Evolutionary conservation across 208 protist species (phyloP).

Genomic region (Acanthamoeba castellanii): DNA sequence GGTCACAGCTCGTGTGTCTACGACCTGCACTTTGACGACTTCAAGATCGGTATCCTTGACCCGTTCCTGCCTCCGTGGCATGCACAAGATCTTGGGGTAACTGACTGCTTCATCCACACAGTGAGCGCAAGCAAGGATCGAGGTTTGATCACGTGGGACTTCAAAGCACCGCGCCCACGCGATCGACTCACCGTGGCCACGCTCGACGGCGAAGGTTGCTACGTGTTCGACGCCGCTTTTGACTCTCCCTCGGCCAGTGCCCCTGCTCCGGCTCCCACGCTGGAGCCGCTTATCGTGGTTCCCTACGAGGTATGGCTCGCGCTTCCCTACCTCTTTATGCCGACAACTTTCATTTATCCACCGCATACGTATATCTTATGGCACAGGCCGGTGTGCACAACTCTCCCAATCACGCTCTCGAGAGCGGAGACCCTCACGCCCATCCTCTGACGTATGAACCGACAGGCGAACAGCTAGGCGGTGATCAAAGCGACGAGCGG

Average conservation of each 20-base stretch:
- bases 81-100: not conserved
- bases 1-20: conserved; percentile 44
- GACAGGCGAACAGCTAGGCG: not conserved
- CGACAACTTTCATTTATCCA: not conserved
- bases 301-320: not conserved
- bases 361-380: not conserved
- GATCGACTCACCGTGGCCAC: conserved; percentile 19
- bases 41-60: not conserved
- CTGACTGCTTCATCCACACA: not conserved
- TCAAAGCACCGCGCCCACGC: not conserved
- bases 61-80: not conserved
- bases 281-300: not conserved
- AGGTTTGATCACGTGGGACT: conserved; percentile 46
- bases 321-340: not conserved
- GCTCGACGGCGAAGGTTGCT: conserved; percentile 24
- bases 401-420: not conserved
- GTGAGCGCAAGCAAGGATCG: conserved; percentile 46
- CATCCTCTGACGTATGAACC: not conserved
- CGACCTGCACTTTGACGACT: conserved; percentile 59
- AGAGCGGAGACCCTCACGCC: not conserved
- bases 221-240: conserved; percentile 41
- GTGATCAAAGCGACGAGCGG: not conserved
- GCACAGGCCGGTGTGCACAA: not conserved
- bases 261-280: not conserved
- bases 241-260: not conserved